These are phyloP conservation scores for Bassia scoparia DNA, from an alignment of 148 eudicot species.

Conservation along the genomic window DNA sequence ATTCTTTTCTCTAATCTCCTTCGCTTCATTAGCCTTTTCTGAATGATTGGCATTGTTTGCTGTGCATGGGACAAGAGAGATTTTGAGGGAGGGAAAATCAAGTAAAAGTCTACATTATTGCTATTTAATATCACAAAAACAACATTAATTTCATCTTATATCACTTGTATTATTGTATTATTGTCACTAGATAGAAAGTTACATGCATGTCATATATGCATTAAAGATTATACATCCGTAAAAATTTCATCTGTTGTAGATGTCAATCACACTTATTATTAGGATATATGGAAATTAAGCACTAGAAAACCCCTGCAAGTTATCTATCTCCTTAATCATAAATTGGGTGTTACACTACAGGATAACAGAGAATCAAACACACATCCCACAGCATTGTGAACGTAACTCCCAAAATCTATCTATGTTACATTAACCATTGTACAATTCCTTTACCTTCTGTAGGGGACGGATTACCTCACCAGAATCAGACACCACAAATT, in stretches of 20 bases:
- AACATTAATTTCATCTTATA: background rate
- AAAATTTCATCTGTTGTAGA: background rate
- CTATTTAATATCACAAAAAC: background rate
- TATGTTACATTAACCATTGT: too few species aligned
- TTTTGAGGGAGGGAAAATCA: background rate
- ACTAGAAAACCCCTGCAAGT: too few species aligned
- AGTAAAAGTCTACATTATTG: background rate
- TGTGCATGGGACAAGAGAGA: slow-evolving; percentile 7
- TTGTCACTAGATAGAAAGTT: background rate
- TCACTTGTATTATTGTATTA: background rate
- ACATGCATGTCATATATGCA: background rate
- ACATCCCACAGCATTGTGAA: too few species aligned
- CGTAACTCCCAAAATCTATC: too few species aligned
- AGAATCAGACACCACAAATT: too few species aligned
- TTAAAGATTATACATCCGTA: background rate
- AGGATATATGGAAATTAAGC: too few species aligned
- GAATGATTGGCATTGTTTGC: slow-evolving; percentile 56
- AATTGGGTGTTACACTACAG: too few species aligned
- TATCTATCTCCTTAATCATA: too few species aligned
- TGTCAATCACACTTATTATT: background rate
- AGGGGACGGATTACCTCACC: too few species aligned
- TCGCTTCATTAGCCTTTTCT: slow-evolving; percentile 47
- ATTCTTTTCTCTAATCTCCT: slow-evolving; percentile 43
- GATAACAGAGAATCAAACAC: too few species aligned
- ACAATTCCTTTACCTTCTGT: too few species aligned